Evolutionary conservation across 495 filamentous ascomycete species (phyloP).

Genomic region (Trichoderma asperelloides): DNA sequence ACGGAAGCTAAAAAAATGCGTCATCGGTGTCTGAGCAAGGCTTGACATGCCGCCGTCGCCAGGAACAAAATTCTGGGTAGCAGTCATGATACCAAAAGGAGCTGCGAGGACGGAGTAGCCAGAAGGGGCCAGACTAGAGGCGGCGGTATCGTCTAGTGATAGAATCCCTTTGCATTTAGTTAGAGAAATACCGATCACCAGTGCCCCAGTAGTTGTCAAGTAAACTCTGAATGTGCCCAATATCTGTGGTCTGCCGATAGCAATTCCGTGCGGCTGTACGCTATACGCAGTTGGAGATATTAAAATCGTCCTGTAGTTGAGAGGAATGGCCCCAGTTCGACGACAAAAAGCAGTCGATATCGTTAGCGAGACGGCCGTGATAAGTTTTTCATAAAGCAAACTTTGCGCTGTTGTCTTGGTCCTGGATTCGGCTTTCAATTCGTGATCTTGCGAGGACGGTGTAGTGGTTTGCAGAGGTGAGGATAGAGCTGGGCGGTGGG

Average conservation of each 20-base stretch:
- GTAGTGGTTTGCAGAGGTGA: constrained; percentile 6
- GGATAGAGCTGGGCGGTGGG: constrained; percentile 21
- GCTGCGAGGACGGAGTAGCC: constrained; percentile 33
- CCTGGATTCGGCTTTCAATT: constrained; percentile 25
- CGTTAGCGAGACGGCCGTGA: constrained; percentile 33
- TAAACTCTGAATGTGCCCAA: constrained; percentile 40
- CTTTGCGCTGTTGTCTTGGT: constrained; percentile 16
- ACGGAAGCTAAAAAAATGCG: constrained; percentile 29
- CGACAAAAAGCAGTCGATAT: constrained; percentile 36
- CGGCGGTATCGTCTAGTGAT: constrained; percentile 28
- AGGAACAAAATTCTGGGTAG: constrained; percentile 1
- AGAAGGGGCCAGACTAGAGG: constrained; percentile 24
- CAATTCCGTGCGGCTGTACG: constrained; percentile 17
- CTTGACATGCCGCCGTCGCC: constrained; percentile 12
- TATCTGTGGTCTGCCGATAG: constrained; percentile 18
- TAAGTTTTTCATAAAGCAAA: constrained; percentile 36
- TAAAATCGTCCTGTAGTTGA: constrained; percentile 34
- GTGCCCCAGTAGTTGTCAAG: constrained; percentile 37
- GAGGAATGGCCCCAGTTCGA: constrained; percentile 28
- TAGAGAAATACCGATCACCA: constrained; percentile 35
- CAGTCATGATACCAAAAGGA: constrained; percentile 23
- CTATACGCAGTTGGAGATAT: constrained; percentile 22
- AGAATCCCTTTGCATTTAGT: constrained; percentile 29
- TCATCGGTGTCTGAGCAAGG: constrained; percentile 38
- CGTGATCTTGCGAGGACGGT: not conserved